Evolutionary conservation across 768 basidiomycete genomes (phyloP).

Genomic region (Tylopilus intermedius): DNA sequence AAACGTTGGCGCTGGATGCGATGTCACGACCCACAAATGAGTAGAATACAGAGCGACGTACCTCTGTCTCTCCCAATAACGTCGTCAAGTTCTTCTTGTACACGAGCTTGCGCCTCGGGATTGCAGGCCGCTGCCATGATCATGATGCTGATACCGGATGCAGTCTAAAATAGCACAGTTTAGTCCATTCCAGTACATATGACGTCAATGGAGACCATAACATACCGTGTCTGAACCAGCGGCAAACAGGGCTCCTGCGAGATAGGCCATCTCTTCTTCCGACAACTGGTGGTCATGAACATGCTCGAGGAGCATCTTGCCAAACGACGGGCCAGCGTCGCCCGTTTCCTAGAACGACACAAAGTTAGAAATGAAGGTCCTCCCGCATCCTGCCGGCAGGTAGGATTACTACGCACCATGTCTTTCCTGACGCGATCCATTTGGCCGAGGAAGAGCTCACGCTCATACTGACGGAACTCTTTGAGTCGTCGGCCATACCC

Average conservation of each 20-base stretch:
- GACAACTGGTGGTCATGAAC: conserved; percentile 45
- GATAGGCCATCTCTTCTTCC: conserved; percentile 50
- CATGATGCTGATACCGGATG: conserved; percentile 44
- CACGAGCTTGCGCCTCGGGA: conserved; percentile 42
- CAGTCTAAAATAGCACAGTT: conserved; percentile 29
- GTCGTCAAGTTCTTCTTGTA: conserved; percentile 48
- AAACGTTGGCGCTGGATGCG: conserved; percentile 30
- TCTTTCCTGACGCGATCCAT: conserved; percentile 18
- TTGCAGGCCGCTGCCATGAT: conserved; percentile 47
- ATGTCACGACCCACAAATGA: background rate
- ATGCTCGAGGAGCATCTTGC: conserved; percentile 47
- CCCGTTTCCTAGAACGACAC: conserved; percentile 4
- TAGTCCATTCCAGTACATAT: background rate
- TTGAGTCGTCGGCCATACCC: conserved; percentile 51
- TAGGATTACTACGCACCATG: background rate
- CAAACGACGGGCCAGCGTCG: conserved; percentile 34
- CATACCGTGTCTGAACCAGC: conserved; percentile 51
- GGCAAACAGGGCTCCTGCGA: conserved; percentile 57
- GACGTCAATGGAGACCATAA: background rate
- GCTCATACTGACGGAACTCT: conserved; percentile 47
- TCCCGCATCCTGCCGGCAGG: too few relatives aligned
- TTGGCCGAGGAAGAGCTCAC: conserved; percentile 46
- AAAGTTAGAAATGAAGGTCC: background rate
- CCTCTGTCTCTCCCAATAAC: conserved; percentile 39
- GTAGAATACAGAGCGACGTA: background rate